A percentile compares a stretch with the other conserved stretches of the same genome.
These are phyloP conservation scores for Apiotrichum akiyoshidainum DNA, from an alignment of 1,284 basidiomycete species.

Conservation along the genomic window DNA sequence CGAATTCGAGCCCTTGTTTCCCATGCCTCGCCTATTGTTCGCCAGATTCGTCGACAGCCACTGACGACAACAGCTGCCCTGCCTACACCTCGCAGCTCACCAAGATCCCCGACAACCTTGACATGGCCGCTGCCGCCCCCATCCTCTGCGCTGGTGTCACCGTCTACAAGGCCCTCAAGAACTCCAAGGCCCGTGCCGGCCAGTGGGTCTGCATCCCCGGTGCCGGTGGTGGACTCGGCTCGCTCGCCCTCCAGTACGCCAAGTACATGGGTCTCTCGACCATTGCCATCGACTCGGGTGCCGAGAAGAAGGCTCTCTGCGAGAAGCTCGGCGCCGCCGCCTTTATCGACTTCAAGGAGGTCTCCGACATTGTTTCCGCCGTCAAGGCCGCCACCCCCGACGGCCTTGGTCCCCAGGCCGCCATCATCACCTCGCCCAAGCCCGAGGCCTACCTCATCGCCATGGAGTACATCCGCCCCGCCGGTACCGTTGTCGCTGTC, in stretches of 20 bases:
- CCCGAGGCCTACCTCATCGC: constrained; percentile 66
- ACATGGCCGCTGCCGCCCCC: constrained; percentile 69
- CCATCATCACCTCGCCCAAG: constrained; percentile 60
- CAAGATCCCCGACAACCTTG: constrained; percentile 66
- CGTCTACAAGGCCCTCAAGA: constrained; percentile 74
- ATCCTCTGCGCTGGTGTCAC: constrained; percentile 68
- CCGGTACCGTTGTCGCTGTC: constrained; percentile 68
- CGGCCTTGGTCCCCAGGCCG: constrained; percentile 70
- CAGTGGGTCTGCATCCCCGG: constrained; percentile 72
- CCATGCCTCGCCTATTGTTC: too few relatives aligned
- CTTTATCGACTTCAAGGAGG: constrained; percentile 72
- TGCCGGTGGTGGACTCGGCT: constrained; percentile 53
- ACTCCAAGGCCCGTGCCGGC: constrained; percentile 65
- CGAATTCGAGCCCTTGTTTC: background rate
- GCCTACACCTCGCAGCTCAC: constrained; percentile 67
- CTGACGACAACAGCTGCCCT: constrained; percentile 22
- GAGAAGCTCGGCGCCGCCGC: constrained; percentile 67
- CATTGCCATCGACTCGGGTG: constrained; percentile 72
- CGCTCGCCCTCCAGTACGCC: constrained; percentile 70
- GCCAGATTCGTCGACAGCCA: background rate
- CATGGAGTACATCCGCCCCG: constrained; percentile 63
- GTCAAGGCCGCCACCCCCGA: constrained; percentile 60
- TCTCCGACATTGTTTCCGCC: constrained; percentile 30
- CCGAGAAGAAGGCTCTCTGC: constrained; percentile 69
- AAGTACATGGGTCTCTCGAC: constrained; percentile 70